Base-by-base conservation (phyloP, 2,329 filamentous ascomycete species). In the Dactylellina sp. region DNA sequence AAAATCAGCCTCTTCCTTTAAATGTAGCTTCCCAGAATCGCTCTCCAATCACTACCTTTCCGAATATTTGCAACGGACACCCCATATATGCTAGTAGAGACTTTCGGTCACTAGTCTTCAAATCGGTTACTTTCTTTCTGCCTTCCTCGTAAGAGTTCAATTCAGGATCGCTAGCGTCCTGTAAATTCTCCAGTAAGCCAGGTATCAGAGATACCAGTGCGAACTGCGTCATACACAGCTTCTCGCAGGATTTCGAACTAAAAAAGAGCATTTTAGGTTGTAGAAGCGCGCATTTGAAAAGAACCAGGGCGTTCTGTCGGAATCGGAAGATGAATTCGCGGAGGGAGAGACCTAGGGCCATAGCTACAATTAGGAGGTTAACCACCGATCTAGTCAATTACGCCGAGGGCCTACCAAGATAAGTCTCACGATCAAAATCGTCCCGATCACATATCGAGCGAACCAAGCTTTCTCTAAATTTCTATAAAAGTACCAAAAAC, bases 251-350 rank as follows among this genome's bases (percentile, higher is more conserved):
- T 78, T 93, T 89, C n/a, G 94, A 93, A 75, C 95, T 93, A 79
- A 98, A 99, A 83, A 99, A 98, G 61, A 99, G 89, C 91, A 98
- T 98, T 93, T 98, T 99, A 61, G 93, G 94, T 81, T 99, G 94
- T 75, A 99, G 84, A 75, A 99, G 84, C 80, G 93, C 90, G 80
- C 92, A 96, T 83, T 99, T 99, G 80, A 99, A 89, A 63, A 99
- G 84, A 53, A 98, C 92, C 75, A 99, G 83, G 0, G 93, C 96
- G 85, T 99, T 93, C 85, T 92, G 92, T 81, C 91, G 93, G 82
- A 96, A 99, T 81, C 97, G 92, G 80, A 94, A 90, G 64, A 99
- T 90, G 80, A 99, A 86, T 82, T 98, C 94, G 65, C 95, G 87
- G 76, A 97, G 84, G 76, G 92, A 96, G 64, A 89, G 83, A 12